A percentile compares a stretch with the other conserved stretches of the same genome.
These are phyloP conservation scores for Penicillium fimorum DNA, from an alignment of 495 filamentous ascomycete genomes.

Conservation along the genomic window DNA sequence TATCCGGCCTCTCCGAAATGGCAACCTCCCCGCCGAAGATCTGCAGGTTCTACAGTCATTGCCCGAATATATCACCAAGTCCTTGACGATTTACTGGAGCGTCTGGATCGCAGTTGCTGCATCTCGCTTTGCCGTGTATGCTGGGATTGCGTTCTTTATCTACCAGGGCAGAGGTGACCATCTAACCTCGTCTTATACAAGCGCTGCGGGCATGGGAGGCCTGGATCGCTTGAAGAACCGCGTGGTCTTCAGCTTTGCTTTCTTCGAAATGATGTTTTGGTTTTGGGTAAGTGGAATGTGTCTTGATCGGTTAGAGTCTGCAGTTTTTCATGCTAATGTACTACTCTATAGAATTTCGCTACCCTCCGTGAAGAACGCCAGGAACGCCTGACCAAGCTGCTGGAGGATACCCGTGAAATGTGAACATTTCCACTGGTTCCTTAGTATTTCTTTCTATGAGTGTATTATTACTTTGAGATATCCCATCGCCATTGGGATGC, in stretches of 20 bases:
- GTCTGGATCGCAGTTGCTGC: slow-evolving; percentile 74
- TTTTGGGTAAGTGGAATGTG: slow-evolving; percentile 65
- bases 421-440: background rate
- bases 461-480: slow-evolving; percentile 17
- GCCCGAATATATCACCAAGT: slow-evolving; percentile 31
- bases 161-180: slow-evolving; percentile 56
- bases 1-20: slow-evolving; percentile 29
- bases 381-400: slow-evolving; percentile 35
- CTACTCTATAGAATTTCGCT: slow-evolving; percentile 50
- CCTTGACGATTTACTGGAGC: slow-evolving; percentile 56
- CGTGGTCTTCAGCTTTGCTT: slow-evolving; percentile 78
- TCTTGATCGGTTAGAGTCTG: background rate
- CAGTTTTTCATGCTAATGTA: slow-evolving; percentile 45
- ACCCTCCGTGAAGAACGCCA: slow-evolving; percentile 48
- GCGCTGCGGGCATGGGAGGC: slow-evolving; percentile 25
- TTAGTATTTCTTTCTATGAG: background rate
- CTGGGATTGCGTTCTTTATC: slow-evolving; percentile 63
- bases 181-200: slow-evolving; percentile 32
- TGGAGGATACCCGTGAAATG: slow-evolving; percentile 32
- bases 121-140: slow-evolving; percentile 64
- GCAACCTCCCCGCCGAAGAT: slow-evolving; percentile 29
- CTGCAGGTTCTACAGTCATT: slow-evolving; percentile 41
- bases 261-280: slow-evolving; percentile 83
- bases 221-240: slow-evolving; percentile 69
- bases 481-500: background rate